These are phyloP conservation scores for Logfia minima DNA, from an alignment of 129 eudicot genomes.

Conservation along the genomic window DNA sequence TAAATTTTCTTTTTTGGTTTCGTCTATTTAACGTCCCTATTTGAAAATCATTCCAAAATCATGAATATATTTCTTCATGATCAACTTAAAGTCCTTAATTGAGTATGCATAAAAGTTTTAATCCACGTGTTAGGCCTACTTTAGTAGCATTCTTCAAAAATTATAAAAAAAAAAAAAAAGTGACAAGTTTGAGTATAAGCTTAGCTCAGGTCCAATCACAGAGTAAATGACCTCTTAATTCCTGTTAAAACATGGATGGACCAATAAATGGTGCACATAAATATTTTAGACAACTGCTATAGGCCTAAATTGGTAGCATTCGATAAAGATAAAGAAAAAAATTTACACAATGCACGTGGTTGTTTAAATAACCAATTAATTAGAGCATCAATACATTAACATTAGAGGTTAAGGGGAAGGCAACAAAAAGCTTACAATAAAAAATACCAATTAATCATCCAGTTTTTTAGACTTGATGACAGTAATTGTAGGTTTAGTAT, in stretches of 20 bases:
- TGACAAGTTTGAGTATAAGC: neutral
- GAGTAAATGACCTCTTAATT: neutral
- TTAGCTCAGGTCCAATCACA: neutral
- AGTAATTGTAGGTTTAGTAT: neutral
- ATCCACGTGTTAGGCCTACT: neutral
- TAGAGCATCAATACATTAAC: slow-evolving; percentile 7
- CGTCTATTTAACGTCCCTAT: neutral
- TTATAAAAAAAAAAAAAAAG: neutral
- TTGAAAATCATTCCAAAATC: neutral
- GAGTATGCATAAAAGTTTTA: slow-evolving; percentile 5
- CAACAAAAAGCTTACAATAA: slow-evolving; percentile 19
- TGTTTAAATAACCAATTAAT: slow-evolving; percentile 5
- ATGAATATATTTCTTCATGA: neutral
- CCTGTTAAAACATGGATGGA: neutral
- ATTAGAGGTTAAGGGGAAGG: slow-evolving; percentile 20
- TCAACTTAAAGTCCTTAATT: neutral
- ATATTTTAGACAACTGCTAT: neutral
- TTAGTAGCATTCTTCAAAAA: neutral
- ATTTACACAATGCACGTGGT: slow-evolving; percentile 8
- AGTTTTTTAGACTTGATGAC: neutral
- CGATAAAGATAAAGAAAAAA: neutral
- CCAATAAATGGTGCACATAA: neutral
- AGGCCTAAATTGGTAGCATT: slow-evolving; percentile 4
- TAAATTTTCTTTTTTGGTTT: neutral
- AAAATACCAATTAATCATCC: neutral